Evolutionary conservation across 2,329 filamentous ascomycete species (phyloP), one percentile per base, ranked within the genome.

Genomic region (Penicillium glabrum): DNA sequence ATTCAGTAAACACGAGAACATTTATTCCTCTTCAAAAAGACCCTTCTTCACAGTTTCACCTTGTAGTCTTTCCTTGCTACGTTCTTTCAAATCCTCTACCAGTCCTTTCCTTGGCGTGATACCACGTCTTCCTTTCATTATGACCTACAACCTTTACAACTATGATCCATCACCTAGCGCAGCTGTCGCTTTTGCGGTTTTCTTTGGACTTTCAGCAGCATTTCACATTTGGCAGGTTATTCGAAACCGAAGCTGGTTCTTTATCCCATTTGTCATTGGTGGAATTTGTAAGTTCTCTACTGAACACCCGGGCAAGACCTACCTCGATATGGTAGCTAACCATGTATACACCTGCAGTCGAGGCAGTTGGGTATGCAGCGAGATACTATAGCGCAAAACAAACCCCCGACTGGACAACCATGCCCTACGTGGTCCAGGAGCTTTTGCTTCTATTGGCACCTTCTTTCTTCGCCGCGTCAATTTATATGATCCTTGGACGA

Each of bases 241-340:
- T 29, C 54, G 53, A 21, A 55, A 58, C 26, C 57, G 58, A 48
- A 62, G 58, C 35, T 66, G 65, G 58, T 68, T 65, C 53, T 65
- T 65, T 47, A 63, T 56, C 23, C 61, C 71, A 75, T 80, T 83
- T 59, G 71, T 82, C 55, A 63, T 75, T 3, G 65, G 80, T 7
- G 56, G 60, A 24, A 16, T 55, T 14, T 66, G 66, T 68, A 31
- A 29, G 65, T 62, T 31, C n/a, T 19, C 16, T 41, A 23, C 9
- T 23, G 19, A 41, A 23, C 39, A 11, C 27, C 27, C 4, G 27
- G 27, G 27, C 2, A 41, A 23, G 0, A 23, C 19, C 39, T 23
- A 14, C 39, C 1, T 41, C 10, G 1, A 21, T 1, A 23, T 19
- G 11, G 19, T 41, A 41, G 35, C 11, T 27, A 9, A 27, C 6